Evolutionary conservation across 495 filamentous ascomycete genomes (phyloP).

Genomic region (Aspergillus olivimuriae): DNA sequence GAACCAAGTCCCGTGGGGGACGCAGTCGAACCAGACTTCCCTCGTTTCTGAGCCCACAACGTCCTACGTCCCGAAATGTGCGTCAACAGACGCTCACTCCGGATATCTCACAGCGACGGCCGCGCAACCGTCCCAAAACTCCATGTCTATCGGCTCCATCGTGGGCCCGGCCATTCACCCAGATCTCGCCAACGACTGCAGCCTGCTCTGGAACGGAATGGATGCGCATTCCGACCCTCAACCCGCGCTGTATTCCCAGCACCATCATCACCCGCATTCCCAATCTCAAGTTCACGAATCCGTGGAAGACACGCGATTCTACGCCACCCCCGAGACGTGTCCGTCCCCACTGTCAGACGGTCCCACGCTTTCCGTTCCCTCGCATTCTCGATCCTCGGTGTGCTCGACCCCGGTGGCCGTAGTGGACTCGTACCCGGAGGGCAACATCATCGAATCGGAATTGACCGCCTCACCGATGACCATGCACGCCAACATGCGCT

Average conservation of each 20-base stretch:
- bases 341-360: constrained; percentile 37
- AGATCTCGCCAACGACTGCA: constrained; percentile 31
- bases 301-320: constrained; percentile 36
- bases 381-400: constrained; percentile 32
- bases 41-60: constrained; percentile 16
- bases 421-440: constrained; percentile 33
- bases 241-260: constrained; percentile 22
- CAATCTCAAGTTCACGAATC: constrained; percentile 28
- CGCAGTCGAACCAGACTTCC: constrained; percentile 18
- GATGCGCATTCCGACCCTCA: constrained; percentile 32
- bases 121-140: constrained; percentile 25
- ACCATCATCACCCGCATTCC: background rate
- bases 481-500: constrained; percentile 27
- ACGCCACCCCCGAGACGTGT: constrained; percentile 40
- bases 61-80: constrained; percentile 20
- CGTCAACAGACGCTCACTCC: constrained; percentile 20
- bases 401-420: constrained; percentile 29
- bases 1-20: constrained; percentile 29
- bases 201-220: constrained; percentile 35
- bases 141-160: constrained; percentile 42
- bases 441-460: constrained; percentile 28
- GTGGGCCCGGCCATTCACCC: constrained; percentile 38
- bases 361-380: constrained; percentile 29
- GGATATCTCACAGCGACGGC: constrained; percentile 20
- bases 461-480: constrained; percentile 33